Evolutionary conservation across 1,284 basidiomycete species (phyloP).

Genomic region (Fistulinella cinereoalba): DNA sequence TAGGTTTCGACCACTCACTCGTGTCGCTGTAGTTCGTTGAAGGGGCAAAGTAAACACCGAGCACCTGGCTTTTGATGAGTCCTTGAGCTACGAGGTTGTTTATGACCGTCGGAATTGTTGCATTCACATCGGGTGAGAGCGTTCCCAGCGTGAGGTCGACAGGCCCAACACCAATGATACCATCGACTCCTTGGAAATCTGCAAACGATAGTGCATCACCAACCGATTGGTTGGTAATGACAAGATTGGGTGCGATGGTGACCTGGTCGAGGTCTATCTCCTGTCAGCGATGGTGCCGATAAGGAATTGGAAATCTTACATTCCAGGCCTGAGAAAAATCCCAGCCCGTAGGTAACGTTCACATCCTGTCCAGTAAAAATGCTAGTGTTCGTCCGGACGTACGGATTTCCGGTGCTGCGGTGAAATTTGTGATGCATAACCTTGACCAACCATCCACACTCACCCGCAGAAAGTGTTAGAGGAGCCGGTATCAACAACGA

Average conservation of each 20-base stretch:
- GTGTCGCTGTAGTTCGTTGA: conserved; percentile 13
- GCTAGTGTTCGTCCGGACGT: conserved; percentile 22
- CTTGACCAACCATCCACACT: conserved; percentile 2
- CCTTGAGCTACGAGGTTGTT: conserved; percentile 23
- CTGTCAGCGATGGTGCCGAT: background rate
- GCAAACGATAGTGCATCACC: conserved; percentile 18
- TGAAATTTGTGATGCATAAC: background rate
- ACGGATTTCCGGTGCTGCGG: conserved; percentile 17
- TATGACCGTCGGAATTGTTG: conserved; percentile 26
- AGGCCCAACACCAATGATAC: conserved; percentile 29
- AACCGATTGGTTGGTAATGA: conserved; percentile 26
- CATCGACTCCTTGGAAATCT: conserved; percentile 17
- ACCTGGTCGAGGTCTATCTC: conserved; percentile 24
- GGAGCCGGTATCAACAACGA: conserved; percentile 34
- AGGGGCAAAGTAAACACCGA: conserved; percentile 28
- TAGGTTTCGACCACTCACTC: conserved; percentile 11
- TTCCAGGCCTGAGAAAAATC: conserved; percentile 21
- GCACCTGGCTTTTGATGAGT: conserved; percentile 14
- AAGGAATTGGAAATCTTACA: conserved; percentile 13
- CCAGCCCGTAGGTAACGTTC: conserved; percentile 23
- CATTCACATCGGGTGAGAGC: conserved; percentile 3
- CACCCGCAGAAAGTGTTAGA: conserved; percentile 35
- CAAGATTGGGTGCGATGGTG: conserved; percentile 14
- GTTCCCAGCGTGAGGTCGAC: conserved; percentile 17
- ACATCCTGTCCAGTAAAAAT: conserved; percentile 24